Conservation (phyloP, 31 red algal genomes). For the Odonthalia washingtoniensis region DNA sequence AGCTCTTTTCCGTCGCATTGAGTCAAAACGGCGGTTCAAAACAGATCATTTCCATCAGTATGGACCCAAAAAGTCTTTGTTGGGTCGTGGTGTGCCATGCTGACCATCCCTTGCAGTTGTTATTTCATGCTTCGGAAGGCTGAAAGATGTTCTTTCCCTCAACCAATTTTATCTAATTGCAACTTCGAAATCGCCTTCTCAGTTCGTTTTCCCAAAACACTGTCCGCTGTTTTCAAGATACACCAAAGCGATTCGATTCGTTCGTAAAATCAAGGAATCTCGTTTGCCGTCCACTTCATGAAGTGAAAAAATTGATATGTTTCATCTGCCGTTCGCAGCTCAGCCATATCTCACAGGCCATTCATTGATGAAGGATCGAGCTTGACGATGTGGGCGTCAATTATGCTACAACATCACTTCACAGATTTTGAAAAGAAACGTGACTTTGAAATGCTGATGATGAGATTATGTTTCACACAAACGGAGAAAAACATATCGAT, state of each 20-base stretch:
- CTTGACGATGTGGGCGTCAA: constrained; percentile 24
- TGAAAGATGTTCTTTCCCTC: constrained; percentile 4
- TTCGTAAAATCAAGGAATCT: constrained; percentile 12
- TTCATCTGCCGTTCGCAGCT: constrained; percentile 16
- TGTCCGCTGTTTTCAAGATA: constrained; percentile 38
- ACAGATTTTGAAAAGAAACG: constrained; percentile 24
- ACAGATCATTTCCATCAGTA: constrained; percentile 46
- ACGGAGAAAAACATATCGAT: constrained; percentile 42
- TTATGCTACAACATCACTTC: constrained; percentile 30
- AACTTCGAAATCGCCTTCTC: neutral
- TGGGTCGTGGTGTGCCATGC: neutral
- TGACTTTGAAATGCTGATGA: constrained; percentile 38
- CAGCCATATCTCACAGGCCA: constrained; percentile 9
- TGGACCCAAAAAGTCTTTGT: constrained; percentile 2
- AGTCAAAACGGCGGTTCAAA: constrained; percentile 38
- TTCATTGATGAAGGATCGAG: too few relatives aligned
- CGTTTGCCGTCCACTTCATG: constrained; percentile 31
- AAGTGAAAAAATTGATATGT: constrained; percentile 42
- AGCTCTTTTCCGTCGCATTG: neutral
- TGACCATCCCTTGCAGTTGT: neutral
- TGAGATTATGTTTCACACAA: constrained; percentile 16
- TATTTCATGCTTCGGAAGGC: constrained; percentile 24
- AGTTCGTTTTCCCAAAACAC: neutral
- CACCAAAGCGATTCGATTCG: neutral
- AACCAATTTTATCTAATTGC: neutral